A percentile compares a stretch with the other conserved stretches of the same genome.
Conservation (phyloP, 805 yeast genomes). For the Candida pseudoglaebosa region DNA sequence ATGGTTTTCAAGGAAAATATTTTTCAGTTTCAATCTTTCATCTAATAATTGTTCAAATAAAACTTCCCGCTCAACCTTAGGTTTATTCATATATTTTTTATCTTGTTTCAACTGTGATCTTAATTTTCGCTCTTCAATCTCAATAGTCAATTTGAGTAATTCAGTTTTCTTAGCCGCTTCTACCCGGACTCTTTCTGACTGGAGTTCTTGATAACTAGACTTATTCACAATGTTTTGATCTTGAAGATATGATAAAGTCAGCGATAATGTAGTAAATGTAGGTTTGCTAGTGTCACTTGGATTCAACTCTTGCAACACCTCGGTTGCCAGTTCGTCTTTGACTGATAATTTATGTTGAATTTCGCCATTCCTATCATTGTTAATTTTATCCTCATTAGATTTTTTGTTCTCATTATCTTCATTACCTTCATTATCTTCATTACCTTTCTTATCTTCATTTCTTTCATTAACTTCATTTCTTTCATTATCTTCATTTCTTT, state of each 20-base stretch:
- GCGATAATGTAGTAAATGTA: slow-evolving; percentile 17
- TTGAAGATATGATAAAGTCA: slow-evolving; percentile 25
- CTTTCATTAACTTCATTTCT: not conserved
- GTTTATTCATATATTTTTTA: slow-evolving; percentile 19
- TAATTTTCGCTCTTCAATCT: slow-evolving; percentile 31
- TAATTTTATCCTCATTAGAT: not conserved
- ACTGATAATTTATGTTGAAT: not conserved
- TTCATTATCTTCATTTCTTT: not conserved
- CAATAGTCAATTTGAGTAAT: slow-evolving; percentile 22
- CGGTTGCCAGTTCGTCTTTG: not conserved
- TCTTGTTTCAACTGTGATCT: slow-evolving; percentile 26
- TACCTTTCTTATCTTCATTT: not conserved
- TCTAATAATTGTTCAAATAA: slow-evolving; percentile 27
- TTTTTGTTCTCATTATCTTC: not conserved
- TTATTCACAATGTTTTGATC: slow-evolving; percentile 16
- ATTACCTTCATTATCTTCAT: not conserved
- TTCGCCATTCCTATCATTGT: not conserved
- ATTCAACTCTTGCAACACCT: not conserved
- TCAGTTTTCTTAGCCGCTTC: slow-evolving; percentile 27
- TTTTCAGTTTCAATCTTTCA: slow-evolving; percentile 22
- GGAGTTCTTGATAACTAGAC: slow-evolving; percentile 8
- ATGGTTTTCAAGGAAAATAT: too few species aligned
- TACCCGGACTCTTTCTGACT: slow-evolving; percentile 15
- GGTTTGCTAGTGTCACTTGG: slow-evolving; percentile 8
- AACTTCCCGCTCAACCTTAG: slow-evolving; percentile 26